Percentiles rank a stretch among this genome's conserved stretches.
phyloP scores from a whole-genome alignment of 2,329 filamentous ascomycete genomes.

The Penicillium thymicola region DNA sequence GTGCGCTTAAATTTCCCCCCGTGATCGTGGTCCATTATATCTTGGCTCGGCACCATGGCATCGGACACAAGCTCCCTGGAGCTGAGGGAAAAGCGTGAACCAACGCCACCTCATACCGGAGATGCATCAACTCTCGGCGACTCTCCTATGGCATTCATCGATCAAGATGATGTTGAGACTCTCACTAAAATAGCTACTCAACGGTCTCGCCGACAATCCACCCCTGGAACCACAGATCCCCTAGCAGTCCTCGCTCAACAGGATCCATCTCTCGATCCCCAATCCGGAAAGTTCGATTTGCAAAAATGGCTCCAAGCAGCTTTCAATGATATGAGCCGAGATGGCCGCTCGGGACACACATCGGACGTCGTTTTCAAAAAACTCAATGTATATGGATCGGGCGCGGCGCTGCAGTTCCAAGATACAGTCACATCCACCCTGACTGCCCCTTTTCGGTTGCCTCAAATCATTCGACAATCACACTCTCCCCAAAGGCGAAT shows the following conservation, averaged over 20 bases:
- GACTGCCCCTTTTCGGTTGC: slow-evolving; percentile 19
- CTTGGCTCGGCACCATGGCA: neutral
- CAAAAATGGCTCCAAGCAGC: slow-evolving; percentile 19
- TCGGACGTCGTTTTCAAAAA: slow-evolving; percentile 25
- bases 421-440: slow-evolving; percentile 20
- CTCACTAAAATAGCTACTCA: slow-evolving; percentile 23
- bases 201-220: slow-evolving; percentile 18
- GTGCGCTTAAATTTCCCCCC: no score
- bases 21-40: neutral
- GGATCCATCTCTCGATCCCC: slow-evolving; percentile 18
- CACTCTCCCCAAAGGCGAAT: slow-evolving; percentile 44
- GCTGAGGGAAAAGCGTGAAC: neutral
- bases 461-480: slow-evolving; percentile 15
- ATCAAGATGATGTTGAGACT: slow-evolving; percentile 17
- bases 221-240: slow-evolving; percentile 1
- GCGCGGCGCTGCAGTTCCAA: slow-evolving; percentile 26
- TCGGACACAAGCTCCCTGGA: neutral
- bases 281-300: slow-evolving; percentile 17
- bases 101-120: neutral
- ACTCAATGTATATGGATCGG: slow-evolving; percentile 26
- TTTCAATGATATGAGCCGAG: slow-evolving; percentile 14
- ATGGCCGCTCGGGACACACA: slow-evolving; percentile 8
- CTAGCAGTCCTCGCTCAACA: slow-evolving; percentile 14
- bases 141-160: slow-evolving; percentile 11
- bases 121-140: neutral